Base-by-base conservation (phyloP, 805 yeast genomes). In the Candida pseudoglaebosa region DNA sequence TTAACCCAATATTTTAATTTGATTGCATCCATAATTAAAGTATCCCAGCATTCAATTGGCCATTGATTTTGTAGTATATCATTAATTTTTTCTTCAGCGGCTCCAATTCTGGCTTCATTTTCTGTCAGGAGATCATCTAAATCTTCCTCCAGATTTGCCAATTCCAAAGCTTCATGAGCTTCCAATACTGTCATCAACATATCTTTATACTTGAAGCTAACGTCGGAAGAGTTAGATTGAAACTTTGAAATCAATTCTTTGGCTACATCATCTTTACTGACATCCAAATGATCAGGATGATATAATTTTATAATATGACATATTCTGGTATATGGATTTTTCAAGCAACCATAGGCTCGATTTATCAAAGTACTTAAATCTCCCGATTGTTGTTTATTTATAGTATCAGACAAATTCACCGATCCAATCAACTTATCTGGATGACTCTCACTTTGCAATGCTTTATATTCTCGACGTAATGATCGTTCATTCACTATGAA, bases 1-100 rank as follows among this genome's bases (percentile, higher is more conserved):
- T 85, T 90, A 35, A 71, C 70, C 95, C 96, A 89, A 56, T 89
- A 91, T 57, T 85, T 85, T 45, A 91, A 63, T 46, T 75, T 76
- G 17, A 88, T 76, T 1, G 95, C 82, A 43, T 79, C 80, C 38
- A 73, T 61, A 36, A 83, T 79, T 10, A 91, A 83, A 1, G 59
- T 52, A 8, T 78, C 76, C 67, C 79, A 78, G 34, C 81, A 71
- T 4, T 35, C 20, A 3, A 61, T 41, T 1, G 56, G 54, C 39
- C 39, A 37, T n/a, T 33, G n/a, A n/a, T 67, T 46, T 1, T 47
- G 42, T 2, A 52, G 20, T 48, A 82, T 77, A 2, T 82, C 70
- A 5, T 57, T 46, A 36, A 91, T 61, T 5, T 42, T 50, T 1
- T 50, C 42, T 41, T 75, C 81, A 2, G 78, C 57, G 1, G 58